Percentiles rank a stretch among this genome's conserved stretches.
phyloP scores from a whole-genome alignment of 495 filamentous ascomycete genomes.

The Neurospora discreta region DNA sequence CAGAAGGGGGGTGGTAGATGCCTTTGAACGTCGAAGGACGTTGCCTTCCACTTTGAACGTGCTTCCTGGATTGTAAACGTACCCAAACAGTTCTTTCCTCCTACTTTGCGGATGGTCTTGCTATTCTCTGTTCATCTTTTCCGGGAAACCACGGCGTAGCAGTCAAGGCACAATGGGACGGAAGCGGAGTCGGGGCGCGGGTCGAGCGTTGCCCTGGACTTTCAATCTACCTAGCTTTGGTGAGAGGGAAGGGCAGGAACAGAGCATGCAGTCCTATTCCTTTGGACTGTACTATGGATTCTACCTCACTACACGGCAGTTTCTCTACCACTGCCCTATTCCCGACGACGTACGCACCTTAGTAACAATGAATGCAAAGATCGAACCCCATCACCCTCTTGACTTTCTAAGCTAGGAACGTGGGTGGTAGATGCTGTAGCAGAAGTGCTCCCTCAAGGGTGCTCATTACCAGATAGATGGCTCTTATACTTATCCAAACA shows the following conservation, averaged over 20 bases:
- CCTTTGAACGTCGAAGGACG: not conserved
- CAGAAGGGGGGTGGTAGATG: not conserved
- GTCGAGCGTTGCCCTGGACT: not conserved
- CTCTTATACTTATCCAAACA: slow-evolving; percentile 16
- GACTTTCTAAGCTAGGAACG: not conserved
- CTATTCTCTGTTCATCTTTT: not conserved
- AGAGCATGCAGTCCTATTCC: not conserved
- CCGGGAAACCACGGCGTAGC: not conserved
- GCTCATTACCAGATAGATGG: not conserved
- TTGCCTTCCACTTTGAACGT: not conserved
- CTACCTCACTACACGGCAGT: no score
- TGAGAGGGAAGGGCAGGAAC: not conserved
- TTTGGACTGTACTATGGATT: no score
- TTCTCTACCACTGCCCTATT: no score
- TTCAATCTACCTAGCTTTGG: not conserved
- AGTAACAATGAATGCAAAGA: not conserved
- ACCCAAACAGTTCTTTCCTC: not conserved
- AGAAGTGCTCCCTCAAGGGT: not conserved
- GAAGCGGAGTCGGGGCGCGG: not conserved
- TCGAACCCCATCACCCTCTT: no score
- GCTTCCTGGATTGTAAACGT: not conserved
- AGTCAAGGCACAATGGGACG: not conserved
- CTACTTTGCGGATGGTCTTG: not conserved
- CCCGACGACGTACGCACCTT: not conserved
- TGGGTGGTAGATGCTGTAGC: not conserved